These are phyloP conservation scores for Persicaria maculosa DNA, from an alignment of 148 eudicot species.

Conservation along the genomic window DNA sequence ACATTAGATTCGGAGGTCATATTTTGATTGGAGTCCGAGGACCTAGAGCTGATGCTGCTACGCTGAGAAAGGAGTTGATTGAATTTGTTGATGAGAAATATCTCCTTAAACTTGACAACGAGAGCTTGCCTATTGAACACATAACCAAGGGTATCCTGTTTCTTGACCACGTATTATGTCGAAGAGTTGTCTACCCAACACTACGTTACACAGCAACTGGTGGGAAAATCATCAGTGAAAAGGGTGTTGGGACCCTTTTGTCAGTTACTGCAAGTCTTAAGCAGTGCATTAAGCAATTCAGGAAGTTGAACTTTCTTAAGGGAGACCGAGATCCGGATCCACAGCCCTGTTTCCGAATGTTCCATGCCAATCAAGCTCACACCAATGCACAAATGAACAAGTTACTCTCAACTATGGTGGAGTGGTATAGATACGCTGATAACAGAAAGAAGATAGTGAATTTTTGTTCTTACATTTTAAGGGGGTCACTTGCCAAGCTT, in stretches of 20 bases:
- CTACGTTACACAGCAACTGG: slow-evolving; percentile 90
- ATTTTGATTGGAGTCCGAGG: slow-evolving; percentile 86
- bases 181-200: slow-evolving; percentile 93
- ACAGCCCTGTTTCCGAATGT: slow-evolving; percentile 96
- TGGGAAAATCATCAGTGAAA: slow-evolving; percentile 91
- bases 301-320: slow-evolving; percentile 68
- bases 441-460: slow-evolving; percentile 90
- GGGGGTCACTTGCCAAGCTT: slow-evolving; percentile 95
- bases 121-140: slow-evolving; percentile 90
- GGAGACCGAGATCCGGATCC: slow-evolving; percentile 97
- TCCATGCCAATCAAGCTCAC: slow-evolving; percentile 95
- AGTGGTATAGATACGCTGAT: slow-evolving; percentile 88
- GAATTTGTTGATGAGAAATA: slow-evolving; percentile 87
- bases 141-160: slow-evolving; percentile 94
- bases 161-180: slow-evolving; percentile 85
- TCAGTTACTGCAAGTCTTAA: slow-evolving; percentile 93
- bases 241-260: slow-evolving; percentile 91
- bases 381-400: slow-evolving; percentile 93
- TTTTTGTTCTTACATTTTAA: slow-evolving; percentile 75
- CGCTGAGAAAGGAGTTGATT: slow-evolving; percentile 70
- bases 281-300: slow-evolving; percentile 81
- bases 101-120: slow-evolving; percentile 76
- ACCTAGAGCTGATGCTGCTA: slow-evolving; percentile 92
- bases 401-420: slow-evolving; percentile 76
- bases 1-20: slow-evolving; percentile 83